Evolutionary conservation across 2,329 filamentous ascomycete genomes (phyloP), one percentile per base, ranked within the genome.

Genomic region (Pseudogymnoascus sp.): DNA sequence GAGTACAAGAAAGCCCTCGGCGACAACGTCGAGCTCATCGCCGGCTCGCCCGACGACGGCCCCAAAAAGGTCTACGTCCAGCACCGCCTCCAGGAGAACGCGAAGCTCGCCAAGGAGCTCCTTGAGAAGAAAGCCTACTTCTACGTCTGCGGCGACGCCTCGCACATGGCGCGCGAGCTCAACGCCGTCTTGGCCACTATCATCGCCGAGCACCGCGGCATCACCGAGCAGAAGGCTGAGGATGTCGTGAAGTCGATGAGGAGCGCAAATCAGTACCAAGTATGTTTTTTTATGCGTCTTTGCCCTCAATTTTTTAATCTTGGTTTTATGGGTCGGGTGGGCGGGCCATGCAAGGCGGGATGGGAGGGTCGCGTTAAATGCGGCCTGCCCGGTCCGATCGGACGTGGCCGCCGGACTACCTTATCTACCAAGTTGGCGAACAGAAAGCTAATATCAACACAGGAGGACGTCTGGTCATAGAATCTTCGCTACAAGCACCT

Each of bases 191-290:
- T 99, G 45, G 88, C 83, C 25, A 88, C 96, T 74, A 96, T 97
- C 72, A 88, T 99, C 69, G 82, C 92, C 25, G 86, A 93, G 73
- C 84, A 96, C 75, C 85, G 95, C 61, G 89, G 89, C 60, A 83
- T 97, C 63, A 82, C 91, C 1, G 88, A 93, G 71, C 81, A 88
- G 67, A 96, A 96, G 83, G 95, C 86, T 12, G 95, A 99, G 78
- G 93, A 97, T 73, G 88, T 97, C 71, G 92, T 99, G 65, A 99
- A 97, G 85, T 88, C 88, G 70, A 97, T 99, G 93, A 88, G 95
- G 72, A 88, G 90, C 68, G 87, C 89, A 67, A 97, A 96, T 77
- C 91, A 95, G 76, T 99, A 99, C 81, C 96, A 99, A 83, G 95
- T 88, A 84, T 63, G 72, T 65, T 49, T 40, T 52, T 23, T 49